Conservation (phyloP, 495 filamentous ascomycete genomes). For the Filosporella fistucella region DNA sequence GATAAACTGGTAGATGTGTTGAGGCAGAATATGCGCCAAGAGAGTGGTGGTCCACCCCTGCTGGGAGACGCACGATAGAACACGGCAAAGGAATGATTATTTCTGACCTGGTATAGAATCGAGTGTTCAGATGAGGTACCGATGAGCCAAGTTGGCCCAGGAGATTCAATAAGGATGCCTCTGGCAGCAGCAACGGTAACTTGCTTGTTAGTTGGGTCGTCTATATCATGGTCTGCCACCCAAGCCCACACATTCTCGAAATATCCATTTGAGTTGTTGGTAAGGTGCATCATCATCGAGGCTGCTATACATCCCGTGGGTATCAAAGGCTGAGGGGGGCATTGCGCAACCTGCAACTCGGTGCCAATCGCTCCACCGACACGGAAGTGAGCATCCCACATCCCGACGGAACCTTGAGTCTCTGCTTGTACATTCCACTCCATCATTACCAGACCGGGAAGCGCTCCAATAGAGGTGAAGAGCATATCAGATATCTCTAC, state of each 20-base stretch:
- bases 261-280: constrained; percentile 40
- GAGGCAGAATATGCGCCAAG: neutral
- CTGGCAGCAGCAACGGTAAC: constrained; percentile 47
- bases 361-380: constrained; percentile 37
- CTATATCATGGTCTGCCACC: constrained; percentile 50
- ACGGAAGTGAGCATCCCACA: constrained; percentile 39
- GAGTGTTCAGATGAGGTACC: constrained; percentile 77
- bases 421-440: constrained; percentile 20
- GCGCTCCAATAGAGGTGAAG: constrained; percentile 40
- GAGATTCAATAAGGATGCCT: constrained; percentile 44
- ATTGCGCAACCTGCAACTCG: constrained; percentile 25
- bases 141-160: constrained; percentile 55
- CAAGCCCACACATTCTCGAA: constrained; percentile 61
- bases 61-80: neutral
- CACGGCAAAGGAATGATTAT: constrained; percentile 43
- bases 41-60: neutral
- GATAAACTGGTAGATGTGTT: constrained; percentile 36
- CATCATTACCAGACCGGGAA: constrained; percentile 41
- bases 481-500: constrained; percentile 55
- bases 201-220: constrained; percentile 47
- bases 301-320: constrained; percentile 41
- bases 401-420: constrained; percentile 16
- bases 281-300: constrained; percentile 46
- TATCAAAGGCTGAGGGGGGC: constrained; percentile 10
- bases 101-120: constrained; percentile 59